Conservation (phyloP, 2,329 filamentous ascomycete species). For the Monosporascus sp. region DNA sequence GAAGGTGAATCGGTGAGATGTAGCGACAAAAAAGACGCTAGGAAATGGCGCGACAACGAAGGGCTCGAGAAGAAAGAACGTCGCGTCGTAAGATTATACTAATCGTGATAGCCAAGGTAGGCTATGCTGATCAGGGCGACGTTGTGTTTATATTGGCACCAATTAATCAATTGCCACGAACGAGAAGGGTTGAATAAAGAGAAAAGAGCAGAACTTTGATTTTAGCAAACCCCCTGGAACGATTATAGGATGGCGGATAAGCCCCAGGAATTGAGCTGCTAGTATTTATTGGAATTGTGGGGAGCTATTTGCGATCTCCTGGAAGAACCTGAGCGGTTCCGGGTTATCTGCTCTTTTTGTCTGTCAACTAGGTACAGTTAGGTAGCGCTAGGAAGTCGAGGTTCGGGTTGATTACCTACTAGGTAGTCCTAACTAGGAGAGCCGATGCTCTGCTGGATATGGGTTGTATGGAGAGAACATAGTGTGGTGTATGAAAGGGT, state of each 20-base stretch:
- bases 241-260: not conserved
- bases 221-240: not conserved
- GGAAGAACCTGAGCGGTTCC: not conserved
- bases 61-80: no score
- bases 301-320: conserved; percentile 1
- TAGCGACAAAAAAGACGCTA: not conserved
- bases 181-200: not conserved
- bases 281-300: conserved; percentile 1
- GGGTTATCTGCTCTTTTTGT: not conserved
- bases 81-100: no score
- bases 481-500: no score
- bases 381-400: not conserved
- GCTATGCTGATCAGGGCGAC: not conserved
- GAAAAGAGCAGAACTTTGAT: not conserved
- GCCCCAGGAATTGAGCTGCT: not conserved
- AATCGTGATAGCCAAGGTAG: no score
- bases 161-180: not conserved
- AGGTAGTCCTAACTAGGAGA: no score
- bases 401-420: not conserved
- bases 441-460: no score
- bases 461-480: no score
- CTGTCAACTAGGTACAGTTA: not conserved
- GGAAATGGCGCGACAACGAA: not conserved
- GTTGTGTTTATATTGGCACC: not conserved
- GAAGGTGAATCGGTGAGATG: conserved; percentile 1